These are phyloP conservation scores for Laetiporus sulphureus DNA, from an alignment of 1,284 basidiomycete species.

Conservation along the genomic window DNA sequence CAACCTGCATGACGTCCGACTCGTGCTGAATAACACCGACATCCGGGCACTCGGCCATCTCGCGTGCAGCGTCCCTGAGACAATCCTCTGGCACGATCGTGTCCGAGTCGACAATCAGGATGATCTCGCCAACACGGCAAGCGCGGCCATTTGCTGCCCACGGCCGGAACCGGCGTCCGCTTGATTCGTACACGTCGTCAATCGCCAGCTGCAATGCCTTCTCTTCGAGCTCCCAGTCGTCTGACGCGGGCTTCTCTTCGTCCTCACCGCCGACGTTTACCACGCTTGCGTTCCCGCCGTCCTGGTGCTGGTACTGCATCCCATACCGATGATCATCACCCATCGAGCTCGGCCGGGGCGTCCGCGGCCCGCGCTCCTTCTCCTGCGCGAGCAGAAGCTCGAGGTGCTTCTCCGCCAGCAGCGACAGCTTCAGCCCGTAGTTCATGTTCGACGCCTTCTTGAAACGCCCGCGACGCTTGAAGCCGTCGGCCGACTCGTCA, in stretches of 20 bases:
- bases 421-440: conserved; percentile 67
- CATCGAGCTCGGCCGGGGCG: conserved; percentile 8
- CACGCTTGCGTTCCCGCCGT: conserved; percentile 24
- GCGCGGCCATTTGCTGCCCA: conserved; percentile 37
- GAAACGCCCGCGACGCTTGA: conserved; percentile 81
- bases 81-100: conserved; percentile 56
- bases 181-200: conserved; percentile 36
- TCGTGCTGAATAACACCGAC: conserved; percentile 48
- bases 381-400: conserved; percentile 31
- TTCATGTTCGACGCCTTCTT: conserved; percentile 93
- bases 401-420: conserved; percentile 73
- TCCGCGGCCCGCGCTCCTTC: conserved; percentile 16
- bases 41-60: conserved; percentile 45
- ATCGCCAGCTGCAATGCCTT: conserved; percentile 33
- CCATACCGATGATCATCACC: conserved; percentile 24
- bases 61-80: conserved; percentile 48
- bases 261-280: conserved; percentile 12
- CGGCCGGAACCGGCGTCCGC: conserved; percentile 29
- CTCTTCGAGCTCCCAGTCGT: conserved; percentile 30
- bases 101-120: conserved; percentile 47
- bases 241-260: conserved; percentile 6
- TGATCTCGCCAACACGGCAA: conserved; percentile 35
- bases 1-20: conserved; percentile 48
- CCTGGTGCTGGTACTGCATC: conserved; percentile 29
- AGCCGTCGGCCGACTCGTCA: conserved; percentile 52